Percentiles rank a stretch among this genome's conserved stretches.
phyloP scores from a whole-genome alignment of 306 rosid genomes.

The Cucurbita moschata region DNA sequence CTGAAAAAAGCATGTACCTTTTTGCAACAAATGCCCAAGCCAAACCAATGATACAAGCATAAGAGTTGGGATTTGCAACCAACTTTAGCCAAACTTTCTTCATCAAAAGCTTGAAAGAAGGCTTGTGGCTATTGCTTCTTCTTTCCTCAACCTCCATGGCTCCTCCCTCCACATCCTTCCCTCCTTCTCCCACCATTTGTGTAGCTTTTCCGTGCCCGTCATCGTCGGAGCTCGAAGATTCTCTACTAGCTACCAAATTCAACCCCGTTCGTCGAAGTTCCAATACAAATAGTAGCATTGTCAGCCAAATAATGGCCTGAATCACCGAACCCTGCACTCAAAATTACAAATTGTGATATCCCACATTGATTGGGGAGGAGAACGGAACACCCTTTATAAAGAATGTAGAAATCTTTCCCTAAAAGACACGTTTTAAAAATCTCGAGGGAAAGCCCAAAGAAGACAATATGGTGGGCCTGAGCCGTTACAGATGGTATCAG shows the following conservation, averaged over 20 bases:
- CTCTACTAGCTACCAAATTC: background rate
- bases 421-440: too few species aligned
- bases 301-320: conserved; percentile 82
- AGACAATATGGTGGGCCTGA: too few species aligned
- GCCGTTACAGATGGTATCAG: too few species aligned
- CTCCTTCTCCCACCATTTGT: background rate
- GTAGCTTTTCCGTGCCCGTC: background rate
- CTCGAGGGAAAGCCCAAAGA: too few species aligned
- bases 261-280: conserved; percentile 49
- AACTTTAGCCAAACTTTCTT: conserved; percentile 60
- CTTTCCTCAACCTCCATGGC: background rate
- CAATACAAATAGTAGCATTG: conserved; percentile 52
- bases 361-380: too few species aligned
- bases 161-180: conserved; percentile 40
- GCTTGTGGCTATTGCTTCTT: conserved; percentile 1
- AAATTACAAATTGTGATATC: too few species aligned
- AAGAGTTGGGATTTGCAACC: conserved; percentile 63
- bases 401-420: too few species aligned
- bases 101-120: conserved; percentile 43
- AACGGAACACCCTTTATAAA: too few species aligned
- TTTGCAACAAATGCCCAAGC: conserved; percentile 68
- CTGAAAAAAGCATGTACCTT: conserved; percentile 24
- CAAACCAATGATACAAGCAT: conserved; percentile 64
- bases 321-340: conserved; percentile 41
- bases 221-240: background rate